Conservation (phyloP, 306 rosid species). For the Trifolium repens region DNA sequence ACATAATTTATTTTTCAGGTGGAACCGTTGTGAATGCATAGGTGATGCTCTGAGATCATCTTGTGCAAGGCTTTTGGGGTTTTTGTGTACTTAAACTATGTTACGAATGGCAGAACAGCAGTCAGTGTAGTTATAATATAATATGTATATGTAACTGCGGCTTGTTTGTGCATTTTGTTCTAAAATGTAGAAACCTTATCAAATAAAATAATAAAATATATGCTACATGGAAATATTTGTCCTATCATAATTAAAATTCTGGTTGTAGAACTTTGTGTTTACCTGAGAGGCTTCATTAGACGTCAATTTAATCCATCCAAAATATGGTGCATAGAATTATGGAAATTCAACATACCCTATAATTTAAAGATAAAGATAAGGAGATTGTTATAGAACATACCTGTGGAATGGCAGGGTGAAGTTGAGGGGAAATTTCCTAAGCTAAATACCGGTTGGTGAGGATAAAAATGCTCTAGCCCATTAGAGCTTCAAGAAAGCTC, state of each 20-base stretch:
- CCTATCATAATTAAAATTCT: not conserved
- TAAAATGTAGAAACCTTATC: conserved; percentile 7
- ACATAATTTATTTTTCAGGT: conserved; percentile 51
- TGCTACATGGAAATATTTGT: not conserved
- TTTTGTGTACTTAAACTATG: not conserved
- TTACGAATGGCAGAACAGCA: not conserved
- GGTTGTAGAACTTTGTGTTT: not conserved
- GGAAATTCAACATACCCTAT: conserved; percentile 10
- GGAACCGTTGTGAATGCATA: conserved; percentile 59
- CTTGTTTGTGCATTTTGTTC: not conserved
- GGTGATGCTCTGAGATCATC: not conserved
- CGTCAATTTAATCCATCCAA: conserved; percentile 3
- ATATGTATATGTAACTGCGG: not conserved
- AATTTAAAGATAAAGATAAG: not conserved
- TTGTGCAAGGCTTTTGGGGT: conserved; percentile 2
- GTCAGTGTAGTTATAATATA: not conserved
- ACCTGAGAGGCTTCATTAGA: conserved; percentile 7
- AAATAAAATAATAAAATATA: conserved; percentile 16
- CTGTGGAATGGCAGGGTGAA: conserved; percentile 1
- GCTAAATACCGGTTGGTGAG: not conserved
- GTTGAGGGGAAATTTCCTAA: not conserved
- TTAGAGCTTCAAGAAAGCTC: not conserved
- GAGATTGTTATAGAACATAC: conserved; percentile 1
- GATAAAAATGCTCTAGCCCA: not conserved
- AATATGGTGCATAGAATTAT: not conserved